Conservation (phyloP, 805 yeast genomes). For the Metschnikowia rubicola region DNA sequence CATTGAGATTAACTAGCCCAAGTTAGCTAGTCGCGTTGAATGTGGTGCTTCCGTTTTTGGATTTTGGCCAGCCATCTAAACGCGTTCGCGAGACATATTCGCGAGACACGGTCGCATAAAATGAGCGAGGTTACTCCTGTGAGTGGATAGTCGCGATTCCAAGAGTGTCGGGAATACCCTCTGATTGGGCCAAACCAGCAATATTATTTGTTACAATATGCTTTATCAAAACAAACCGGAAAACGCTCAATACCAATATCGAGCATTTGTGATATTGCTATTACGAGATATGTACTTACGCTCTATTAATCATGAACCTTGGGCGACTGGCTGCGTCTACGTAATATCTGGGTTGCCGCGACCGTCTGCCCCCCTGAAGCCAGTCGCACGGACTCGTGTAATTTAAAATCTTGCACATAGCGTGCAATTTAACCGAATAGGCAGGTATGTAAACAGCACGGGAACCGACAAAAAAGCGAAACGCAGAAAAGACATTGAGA, state of each 20-base stretch:
- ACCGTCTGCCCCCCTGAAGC: constrained; percentile 1
- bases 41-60: no score
- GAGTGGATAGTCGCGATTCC: no score
- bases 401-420: constrained; percentile 1
- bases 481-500: background rate
- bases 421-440: constrained; percentile 15
- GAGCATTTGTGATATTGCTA: no score
- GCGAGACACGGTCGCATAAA: constrained; percentile 5
- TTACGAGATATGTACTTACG: no score
- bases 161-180: background rate
- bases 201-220: no score
- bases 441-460: constrained; percentile 16
- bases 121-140: background rate
- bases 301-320: no score
- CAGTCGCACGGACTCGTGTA: no score
- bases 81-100: background rate
- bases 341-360: background rate
- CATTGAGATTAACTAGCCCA: no score
- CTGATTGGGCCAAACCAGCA: background rate
- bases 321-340: background rate
- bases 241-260: no score
- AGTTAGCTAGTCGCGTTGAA: no score
- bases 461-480: background rate
- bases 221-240: no score
- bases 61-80: background rate